Conservation (phyloP, 1,284 basidiomycete genomes). For the Cryptococcus amylolentus region DNA sequence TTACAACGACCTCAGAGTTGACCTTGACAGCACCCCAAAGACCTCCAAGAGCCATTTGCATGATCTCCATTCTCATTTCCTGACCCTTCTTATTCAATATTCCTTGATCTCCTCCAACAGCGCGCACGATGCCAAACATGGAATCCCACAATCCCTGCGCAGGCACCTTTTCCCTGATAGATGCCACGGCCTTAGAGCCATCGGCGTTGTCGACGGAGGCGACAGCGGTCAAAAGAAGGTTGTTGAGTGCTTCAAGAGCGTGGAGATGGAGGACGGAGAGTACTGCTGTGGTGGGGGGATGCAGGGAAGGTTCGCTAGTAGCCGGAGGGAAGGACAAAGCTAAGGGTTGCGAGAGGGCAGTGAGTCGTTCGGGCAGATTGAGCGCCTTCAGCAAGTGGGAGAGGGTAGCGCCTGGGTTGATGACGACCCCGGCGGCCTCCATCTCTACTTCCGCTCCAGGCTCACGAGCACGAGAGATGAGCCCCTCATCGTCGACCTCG, state of each 20-base stretch:
- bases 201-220: constrained; percentile 52
- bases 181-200: constrained; percentile 10
- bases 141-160: constrained; percentile 63
- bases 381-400: constrained; percentile 52
- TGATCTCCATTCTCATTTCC: constrained; percentile 45
- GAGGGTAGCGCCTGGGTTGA: constrained; percentile 32
- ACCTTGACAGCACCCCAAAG: constrained; percentile 50
- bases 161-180: constrained; percentile 53
- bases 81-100: constrained; percentile 42
- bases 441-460: constrained; percentile 15
- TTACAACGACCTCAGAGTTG: constrained; percentile 27
- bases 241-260: constrained; percentile 86
- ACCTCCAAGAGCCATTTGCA: constrained; percentile 48
- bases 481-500: constrained; percentile 46
- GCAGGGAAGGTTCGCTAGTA: constrained; percentile 59
- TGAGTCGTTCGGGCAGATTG: constrained; percentile 56
- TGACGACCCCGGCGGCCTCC: constrained; percentile 19
- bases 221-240: constrained; percentile 69
- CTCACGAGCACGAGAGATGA: constrained; percentile 47
- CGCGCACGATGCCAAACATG: constrained; percentile 68
- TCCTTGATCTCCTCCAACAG: constrained; percentile 28
- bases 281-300: constrained; percentile 79
- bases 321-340: constrained; percentile 74
- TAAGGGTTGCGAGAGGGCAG: constrained; percentile 66
- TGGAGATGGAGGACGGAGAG: constrained; percentile 75